A percentile compares a stretch with the other conserved stretches of the same genome.
Conservation (phyloP, 1,284 basidiomycete genomes). For the Apiotrichum siamense region DNA sequence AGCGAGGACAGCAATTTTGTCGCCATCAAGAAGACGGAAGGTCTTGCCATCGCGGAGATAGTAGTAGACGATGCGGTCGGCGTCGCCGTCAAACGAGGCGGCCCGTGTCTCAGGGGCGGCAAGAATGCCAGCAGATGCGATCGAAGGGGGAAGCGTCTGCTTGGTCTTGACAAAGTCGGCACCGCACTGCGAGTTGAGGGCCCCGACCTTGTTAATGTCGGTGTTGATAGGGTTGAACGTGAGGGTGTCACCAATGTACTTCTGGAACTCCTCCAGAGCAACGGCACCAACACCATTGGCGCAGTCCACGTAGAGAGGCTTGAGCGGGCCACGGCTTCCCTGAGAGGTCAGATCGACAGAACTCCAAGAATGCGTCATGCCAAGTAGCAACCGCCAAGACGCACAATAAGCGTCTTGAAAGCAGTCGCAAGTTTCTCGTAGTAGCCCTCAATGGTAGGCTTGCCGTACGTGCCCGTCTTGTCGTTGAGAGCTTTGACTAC, state of each 20-base stretch:
- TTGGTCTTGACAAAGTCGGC: constrained; percentile 96
- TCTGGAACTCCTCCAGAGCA: constrained; percentile 57
- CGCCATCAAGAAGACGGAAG: constrained; percentile 96
- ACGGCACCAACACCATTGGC: constrained; percentile 93
- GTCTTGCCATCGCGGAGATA: constrained; percentile 58
- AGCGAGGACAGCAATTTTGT: constrained; percentile 94
- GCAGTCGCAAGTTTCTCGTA: constrained; percentile 76
- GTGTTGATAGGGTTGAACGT: constrained; percentile 59
- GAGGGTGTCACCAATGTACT: constrained; percentile 44
- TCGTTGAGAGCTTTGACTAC: constrained; percentile 81
- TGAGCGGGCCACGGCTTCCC: constrained; percentile 55
- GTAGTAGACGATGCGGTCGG: constrained; percentile 94
- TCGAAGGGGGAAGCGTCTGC: constrained; percentile 66
- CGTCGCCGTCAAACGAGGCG: constrained; percentile 94
- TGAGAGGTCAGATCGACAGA: too few relatives aligned
- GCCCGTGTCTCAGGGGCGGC: constrained; percentile 65
- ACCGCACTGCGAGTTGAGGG: constrained; percentile 81
- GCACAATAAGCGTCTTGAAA: constrained; percentile 79
- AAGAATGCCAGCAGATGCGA: constrained; percentile 50
- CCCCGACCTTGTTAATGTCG: constrained; percentile 59
- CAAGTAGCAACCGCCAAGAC: constrained; percentile 32
- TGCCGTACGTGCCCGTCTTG: constrained; percentile 64
- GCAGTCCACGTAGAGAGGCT: constrained; percentile 73
- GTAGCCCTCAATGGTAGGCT: constrained; percentile 80
- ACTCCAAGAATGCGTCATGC: neutral